Evolutionary conservation across 371 early-diverging fungal species (phyloP), one percentile per base, ranked within the genome.

Genomic region (Apophysomyces ossiformis): DNA sequence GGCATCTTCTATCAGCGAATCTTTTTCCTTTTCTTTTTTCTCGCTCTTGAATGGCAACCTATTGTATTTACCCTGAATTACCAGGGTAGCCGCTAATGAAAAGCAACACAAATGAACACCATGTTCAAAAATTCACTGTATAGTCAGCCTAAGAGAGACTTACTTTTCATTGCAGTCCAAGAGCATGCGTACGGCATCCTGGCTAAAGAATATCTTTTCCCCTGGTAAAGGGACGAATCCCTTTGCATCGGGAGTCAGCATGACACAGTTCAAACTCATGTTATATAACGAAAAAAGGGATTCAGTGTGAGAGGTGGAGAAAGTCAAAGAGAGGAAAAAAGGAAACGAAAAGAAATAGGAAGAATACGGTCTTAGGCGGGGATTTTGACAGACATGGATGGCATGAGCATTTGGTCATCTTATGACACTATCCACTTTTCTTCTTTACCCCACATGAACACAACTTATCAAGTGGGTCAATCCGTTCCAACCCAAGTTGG

Each of bases 191-290:
- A 82, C 75, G 12, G 61, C 57, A 1, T 70, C 57, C 57, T 79
- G 83, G 7, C 63, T 67, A 37, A 75, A 78, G 45, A 70, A 68
- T 39, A 77, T 66, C 50, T 86, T 81, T 69, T 86, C 86, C 46
- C 75, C 74, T 41, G 86, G 85, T 38, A 86, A 70, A 21, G 82
- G 79, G 0, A 86, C 70, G 12, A 77, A 78, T 2, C 66, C 65
- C 11, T 57, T 65, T 7, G 75, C 77, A 58, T 76, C 76, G 7
- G 71, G 74, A 21, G 73, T 64, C 13, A 86, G 39, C 80, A 85
- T 81, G 6, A 77, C 80, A 77, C 86, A 86, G 58, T 86, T 86
- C 35, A 86, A 44, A 43, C 84, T 83, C 86, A 86, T 86, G 64
- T 18, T 50, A 21, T 18, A 11, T 9, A 16, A 50, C 1, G 9